These are phyloP conservation scores for Kodamaea hsintzibuensis DNA, from an alignment of 805 yeast genomes.

Conservation along the genomic window DNA sequence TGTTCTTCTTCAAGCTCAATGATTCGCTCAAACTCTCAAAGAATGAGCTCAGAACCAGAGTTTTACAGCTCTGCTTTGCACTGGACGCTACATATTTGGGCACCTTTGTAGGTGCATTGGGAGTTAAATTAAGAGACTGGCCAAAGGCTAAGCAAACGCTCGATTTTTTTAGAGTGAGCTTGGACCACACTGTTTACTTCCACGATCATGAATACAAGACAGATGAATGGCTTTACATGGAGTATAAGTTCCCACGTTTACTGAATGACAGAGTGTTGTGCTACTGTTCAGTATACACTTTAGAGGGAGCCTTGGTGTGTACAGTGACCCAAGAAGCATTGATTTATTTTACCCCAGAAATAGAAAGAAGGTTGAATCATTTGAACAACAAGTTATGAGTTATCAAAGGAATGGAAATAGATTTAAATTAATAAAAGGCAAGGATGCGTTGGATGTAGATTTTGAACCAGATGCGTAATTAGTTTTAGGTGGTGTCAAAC, in stretches of 20 bases:
- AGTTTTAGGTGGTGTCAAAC: too few species aligned
- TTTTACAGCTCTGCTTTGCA: conserved; percentile 23
- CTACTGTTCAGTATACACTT: conserved; percentile 24
- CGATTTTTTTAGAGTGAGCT: conserved; percentile 36
- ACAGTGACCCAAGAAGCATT: conserved; percentile 37
- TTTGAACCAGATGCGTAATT: too few species aligned
- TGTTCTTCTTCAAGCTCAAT: conserved; percentile 30
- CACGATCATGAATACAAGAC: conserved; percentile 40
- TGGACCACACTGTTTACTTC: conserved; percentile 38
- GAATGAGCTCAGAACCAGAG: conserved; percentile 19
- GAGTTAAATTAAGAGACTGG: conserved; percentile 12
- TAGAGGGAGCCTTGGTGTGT: conserved; percentile 31
- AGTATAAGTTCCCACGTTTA: conserved; percentile 31
- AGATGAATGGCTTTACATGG: conserved; percentile 36
- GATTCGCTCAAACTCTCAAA: conserved; percentile 30
- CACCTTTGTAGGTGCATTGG: conserved; percentile 27
- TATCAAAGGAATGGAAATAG: too few species aligned
- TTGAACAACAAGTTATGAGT: conserved; percentile 5
- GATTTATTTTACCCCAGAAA: conserved; percentile 10
- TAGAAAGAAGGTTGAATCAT: conserved; percentile 6
- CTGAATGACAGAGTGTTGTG: conserved; percentile 38
- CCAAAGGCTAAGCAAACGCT: conserved; percentile 4
- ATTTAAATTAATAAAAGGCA: not conserved
- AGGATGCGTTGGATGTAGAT: not conserved
- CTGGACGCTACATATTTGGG: conserved; percentile 37